Evolutionary conservation across 176 grass and related monocot genomes (phyloP), one percentile per base, ranked within the genome.

Genomic region (Panicum miliaceum): DNA sequence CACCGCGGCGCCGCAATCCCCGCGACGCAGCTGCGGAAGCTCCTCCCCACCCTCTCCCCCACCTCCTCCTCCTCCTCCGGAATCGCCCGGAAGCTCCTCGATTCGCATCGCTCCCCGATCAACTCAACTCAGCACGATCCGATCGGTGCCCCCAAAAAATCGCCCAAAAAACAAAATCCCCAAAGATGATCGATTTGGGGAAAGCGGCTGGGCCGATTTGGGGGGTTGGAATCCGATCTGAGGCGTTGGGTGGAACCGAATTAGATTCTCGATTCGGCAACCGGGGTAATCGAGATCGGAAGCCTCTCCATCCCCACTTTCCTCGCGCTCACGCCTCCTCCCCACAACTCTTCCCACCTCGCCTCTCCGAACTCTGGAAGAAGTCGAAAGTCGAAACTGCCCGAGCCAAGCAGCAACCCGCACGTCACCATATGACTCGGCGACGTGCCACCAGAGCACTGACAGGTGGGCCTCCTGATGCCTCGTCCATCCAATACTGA

Each of bases 61-160:
- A 4, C 84, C 20, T 0, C 73, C 89, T 38, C 79, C 79, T 4
- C 42, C 73, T 38, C 79, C 79, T 4, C 42, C 73, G 12, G 85
- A 88, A 72, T 68, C 88, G 27, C 85, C 75, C 35, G 47, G 57
- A 3, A 98, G 84, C 77, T 95, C 96, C 83, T 96, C 81, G 68
- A 96, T 94, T 84, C 58, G 68, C 96, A 99, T 99, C 71, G 56
- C 76, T 38, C 37, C 23, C 27, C 56, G 64, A 80, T 54, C 64
- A 38, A 59, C 75, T 54, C 47, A 38, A 59, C 75, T 12, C 58
- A 47, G 36, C 2, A 59, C 87, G 75, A 80, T 74, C 76, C 63
- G 54, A 85, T 56, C 63, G 54, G 56, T 2, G 84, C 3, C 48
- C 61, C 37, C 19, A 12, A 47, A 70, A 88, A 79, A 72, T 74